These are phyloP conservation scores for Erodium moschatum DNA, from an alignment of 441 rosid species.

Conservation along the genomic window DNA sequence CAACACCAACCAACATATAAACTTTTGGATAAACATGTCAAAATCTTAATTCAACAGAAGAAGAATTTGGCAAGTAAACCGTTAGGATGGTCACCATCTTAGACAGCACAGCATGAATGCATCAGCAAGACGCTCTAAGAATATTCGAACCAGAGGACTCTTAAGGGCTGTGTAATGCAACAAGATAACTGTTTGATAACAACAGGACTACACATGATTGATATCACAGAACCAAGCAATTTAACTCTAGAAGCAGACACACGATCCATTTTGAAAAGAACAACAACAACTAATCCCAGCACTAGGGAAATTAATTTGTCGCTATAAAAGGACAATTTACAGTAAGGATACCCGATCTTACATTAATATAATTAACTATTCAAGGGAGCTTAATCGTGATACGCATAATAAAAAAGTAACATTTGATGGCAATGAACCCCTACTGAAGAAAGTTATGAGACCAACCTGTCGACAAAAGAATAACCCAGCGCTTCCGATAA, in stretches of 20 bases:
- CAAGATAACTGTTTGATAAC: neutral
- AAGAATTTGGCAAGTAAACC: neutral
- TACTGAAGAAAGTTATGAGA: neutral
- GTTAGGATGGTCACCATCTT: neutral
- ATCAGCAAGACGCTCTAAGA: neutral
- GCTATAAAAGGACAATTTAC: too few relatives aligned
- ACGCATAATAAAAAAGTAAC: neutral
- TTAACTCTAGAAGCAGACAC: neutral
- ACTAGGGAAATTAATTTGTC: neutral
- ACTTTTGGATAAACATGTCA: neutral
- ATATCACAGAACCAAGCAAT: neutral
- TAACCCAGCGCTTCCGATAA: conserved; percentile 34
- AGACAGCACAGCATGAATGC: neutral
- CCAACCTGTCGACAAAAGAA: conserved; percentile 39
- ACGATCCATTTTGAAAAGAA: neutral
- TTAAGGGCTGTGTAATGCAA: neutral
- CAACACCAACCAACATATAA: conserved; percentile 3
- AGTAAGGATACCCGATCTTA: too few relatives aligned
- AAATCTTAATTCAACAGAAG: neutral
- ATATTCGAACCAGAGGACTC: neutral
- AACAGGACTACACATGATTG: neutral
- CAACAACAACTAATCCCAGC: neutral
- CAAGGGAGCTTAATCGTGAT: neutral
- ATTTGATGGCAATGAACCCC: neutral
- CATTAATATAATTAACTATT: too few relatives aligned